These are phyloP conservation scores for Trichoderma koningii DNA, from an alignment of 2,329 filamentous ascomycete genomes.

Conservation along the genomic window DNA sequence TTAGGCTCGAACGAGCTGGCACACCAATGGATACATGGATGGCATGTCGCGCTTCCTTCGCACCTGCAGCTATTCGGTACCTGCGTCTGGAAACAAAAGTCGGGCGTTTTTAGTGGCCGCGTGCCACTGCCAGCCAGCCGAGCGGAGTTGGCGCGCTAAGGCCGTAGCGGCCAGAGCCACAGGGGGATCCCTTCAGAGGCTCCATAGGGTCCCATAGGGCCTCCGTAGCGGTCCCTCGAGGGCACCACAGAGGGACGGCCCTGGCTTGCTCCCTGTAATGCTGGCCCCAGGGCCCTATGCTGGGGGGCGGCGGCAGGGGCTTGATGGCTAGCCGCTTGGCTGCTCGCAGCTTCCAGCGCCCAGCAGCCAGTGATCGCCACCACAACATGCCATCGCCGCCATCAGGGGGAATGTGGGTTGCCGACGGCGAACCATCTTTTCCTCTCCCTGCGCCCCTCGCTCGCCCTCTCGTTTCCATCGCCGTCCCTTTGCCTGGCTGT, in stretches of 20 bases:
- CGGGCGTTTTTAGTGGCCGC: slow-evolving; percentile 24
- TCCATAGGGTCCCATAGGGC: not conserved
- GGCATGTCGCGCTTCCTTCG: not conserved
- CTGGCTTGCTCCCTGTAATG: slow-evolving; percentile 5
- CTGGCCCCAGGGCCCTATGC: not conserved
- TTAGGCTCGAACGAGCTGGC: not conserved
- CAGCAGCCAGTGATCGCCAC: slow-evolving; percentile 18
- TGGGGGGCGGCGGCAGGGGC: slow-evolving; percentile 13
- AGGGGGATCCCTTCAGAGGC: not conserved
- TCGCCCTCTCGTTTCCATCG: slow-evolving; percentile 10
- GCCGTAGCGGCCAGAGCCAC: not conserved
- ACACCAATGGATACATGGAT: no score
- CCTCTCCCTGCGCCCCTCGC: slow-evolving; percentile 17
- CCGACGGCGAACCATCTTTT: slow-evolving; percentile 22
- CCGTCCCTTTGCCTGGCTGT: slow-evolving; percentile 15
- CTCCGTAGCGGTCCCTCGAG: not conserved
- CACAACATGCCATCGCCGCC: slow-evolving; percentile 16
- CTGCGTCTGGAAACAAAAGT: slow-evolving; percentile 12
- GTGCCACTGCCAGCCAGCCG: slow-evolving; percentile 19
- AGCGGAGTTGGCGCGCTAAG: slow-evolving; percentile 4
- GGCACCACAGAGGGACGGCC: slow-evolving; percentile 4
- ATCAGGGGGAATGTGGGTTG: slow-evolving; percentile 25
- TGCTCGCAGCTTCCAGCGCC: slow-evolving; percentile 12
- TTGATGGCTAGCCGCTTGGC: slow-evolving; percentile 11
- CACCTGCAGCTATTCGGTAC: slow-evolving; percentile 3